These are phyloP conservation scores for Mycena epipterygia DNA, from an alignment of 768 basidiomycete genomes.

Conservation along the genomic window DNA sequence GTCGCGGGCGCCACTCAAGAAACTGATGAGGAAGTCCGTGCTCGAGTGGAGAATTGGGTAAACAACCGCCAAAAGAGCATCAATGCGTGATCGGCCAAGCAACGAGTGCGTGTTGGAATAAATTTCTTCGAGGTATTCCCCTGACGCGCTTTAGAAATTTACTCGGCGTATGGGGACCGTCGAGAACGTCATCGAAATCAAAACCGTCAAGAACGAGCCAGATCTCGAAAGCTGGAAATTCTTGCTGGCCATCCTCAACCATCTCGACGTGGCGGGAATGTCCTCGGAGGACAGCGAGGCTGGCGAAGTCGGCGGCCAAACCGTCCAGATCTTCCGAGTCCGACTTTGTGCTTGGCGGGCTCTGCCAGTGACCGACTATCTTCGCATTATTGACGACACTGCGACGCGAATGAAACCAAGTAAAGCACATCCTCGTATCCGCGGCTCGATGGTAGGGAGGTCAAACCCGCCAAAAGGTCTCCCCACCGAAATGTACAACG, in stretches of 20 bases:
- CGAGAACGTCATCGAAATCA: constrained; percentile 6
- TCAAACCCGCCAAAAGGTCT: not conserved
- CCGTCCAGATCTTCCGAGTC: not conserved
- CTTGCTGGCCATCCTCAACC: constrained; percentile 4
- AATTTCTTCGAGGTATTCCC: not conserved
- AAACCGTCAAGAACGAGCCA: not conserved
- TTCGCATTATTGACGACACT: constrained; percentile 18
- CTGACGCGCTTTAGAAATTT: not conserved
- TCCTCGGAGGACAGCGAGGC: constrained; percentile 27
- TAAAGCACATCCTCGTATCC: not conserved
- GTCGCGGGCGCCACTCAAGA: not conserved
- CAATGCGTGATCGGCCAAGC: not conserved
- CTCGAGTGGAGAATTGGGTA: not conserved
- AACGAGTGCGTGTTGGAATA: not conserved
- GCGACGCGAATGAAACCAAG: not conserved
- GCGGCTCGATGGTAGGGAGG: not conserved
- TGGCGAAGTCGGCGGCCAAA: not conserved
- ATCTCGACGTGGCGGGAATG: constrained; percentile 23
- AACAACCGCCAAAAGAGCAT: not conserved
- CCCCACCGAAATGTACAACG: constrained; percentile 19
- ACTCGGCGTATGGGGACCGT: not conserved
- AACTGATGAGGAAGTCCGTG: not conserved
- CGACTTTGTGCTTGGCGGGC: constrained; percentile 18
- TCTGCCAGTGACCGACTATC: not conserved
- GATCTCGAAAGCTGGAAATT: constrained; percentile 28